Percentiles rank a stretch among this genome's conserved stretches.
These are phyloP conservation scores for Linum lewisii DNA, from an alignment of 345 rosid genomes.

Conservation along the genomic window DNA sequence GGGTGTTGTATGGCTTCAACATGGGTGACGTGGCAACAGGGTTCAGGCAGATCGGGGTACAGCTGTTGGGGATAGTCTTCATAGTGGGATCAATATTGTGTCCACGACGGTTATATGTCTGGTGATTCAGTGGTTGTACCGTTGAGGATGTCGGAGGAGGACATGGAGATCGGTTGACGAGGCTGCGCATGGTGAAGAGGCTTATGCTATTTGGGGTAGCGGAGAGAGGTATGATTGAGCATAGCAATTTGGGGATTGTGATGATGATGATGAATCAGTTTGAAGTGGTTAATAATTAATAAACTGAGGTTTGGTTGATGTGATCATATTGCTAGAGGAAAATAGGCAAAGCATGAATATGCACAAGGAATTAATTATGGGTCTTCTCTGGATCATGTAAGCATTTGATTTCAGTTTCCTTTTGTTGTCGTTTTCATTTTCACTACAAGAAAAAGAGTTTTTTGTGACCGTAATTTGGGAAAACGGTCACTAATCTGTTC, in stretches of 20 bases:
- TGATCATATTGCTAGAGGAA: no score
- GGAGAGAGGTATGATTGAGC: constrained; percentile 14
- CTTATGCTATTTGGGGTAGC: not conserved
- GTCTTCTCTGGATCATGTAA: no score
- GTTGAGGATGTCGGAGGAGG: constrained; percentile 2
- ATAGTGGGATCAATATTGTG: not conserved
- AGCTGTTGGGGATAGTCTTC: not conserved
- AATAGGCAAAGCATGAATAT: no score
- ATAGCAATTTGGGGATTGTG: not conserved
- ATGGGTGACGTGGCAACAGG: not conserved
- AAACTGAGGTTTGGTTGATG: not conserved
- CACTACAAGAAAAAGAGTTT: no score
- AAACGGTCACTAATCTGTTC: no score
- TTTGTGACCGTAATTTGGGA: no score
- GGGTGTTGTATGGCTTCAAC: no score
- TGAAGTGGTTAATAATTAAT: no score
- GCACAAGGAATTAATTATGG: no score
- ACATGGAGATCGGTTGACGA: not conserved
- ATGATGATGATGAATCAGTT: not conserved
- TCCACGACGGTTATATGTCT: not conserved
- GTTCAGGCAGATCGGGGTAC: not conserved
- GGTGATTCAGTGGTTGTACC: not conserved
- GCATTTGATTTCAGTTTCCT: no score
- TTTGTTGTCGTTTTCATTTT: no score
- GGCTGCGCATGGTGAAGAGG: not conserved